Evolutionary conservation across 139 green algal species (phyloP), one percentile per base, ranked within the genome.

Genomic region (Coccomyxa sp.): DNA sequence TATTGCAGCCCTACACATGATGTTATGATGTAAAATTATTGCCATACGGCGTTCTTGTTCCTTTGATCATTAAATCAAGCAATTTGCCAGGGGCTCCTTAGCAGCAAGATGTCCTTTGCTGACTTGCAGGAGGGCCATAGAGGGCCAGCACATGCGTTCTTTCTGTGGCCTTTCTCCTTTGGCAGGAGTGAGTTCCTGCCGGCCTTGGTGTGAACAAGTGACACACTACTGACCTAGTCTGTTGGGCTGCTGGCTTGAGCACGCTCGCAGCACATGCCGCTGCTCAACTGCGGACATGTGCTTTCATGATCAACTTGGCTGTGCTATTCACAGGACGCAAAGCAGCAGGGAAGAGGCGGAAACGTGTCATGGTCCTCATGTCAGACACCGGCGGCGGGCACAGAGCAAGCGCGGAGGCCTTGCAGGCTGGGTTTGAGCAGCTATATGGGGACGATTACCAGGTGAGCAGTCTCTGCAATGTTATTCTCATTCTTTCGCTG

Each of bases 311-410:
- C 27, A 51, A 12, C 71, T 38, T 15, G 71, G 71, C 14, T 77
- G 1, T 30, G 15, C 68, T 38, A 10, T 31, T 31, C 12, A 38
- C 27, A 77, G 21, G 71, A 30, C 18, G 71, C 23, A 30, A 77
- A 38, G 71, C 27, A 51, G 71, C 71, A 9, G 23, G 23, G 31
- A 38, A 77, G 71, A 38, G 71, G 71, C 59, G 79, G 21, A 94
- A 93, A 79, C 87, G 89, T 13, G 87, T 99, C 17, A 88, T 99
- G 18, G 97, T 99, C 38, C 91, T 98, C 58, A 98, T 98, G 94
- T 94, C 86, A 68, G 97, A 99, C 90, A 99, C 96, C 4, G 96
- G 96, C 13, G 96, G 96, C 14, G 96, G 96, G 16, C 96, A 99
- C 89, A 91, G 94, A 60, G 96, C 96, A 12, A 96, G 90, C 77